Evolutionary conservation across 2,329 filamentous ascomycete genomes (phyloP).

Genomic region (Didymella segeticola): DNA sequence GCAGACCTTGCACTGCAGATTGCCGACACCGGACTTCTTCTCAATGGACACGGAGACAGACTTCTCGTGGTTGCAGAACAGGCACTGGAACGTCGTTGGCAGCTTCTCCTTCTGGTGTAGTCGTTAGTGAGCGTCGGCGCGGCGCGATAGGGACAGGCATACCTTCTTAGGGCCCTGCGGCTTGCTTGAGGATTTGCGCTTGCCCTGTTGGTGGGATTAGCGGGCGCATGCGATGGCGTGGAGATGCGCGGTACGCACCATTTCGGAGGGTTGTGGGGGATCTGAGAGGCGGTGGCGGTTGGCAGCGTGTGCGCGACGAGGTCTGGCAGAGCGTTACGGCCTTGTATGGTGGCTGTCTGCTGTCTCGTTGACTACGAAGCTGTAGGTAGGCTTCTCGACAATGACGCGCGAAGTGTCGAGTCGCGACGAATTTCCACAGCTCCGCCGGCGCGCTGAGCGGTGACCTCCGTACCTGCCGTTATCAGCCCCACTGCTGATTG

Average conservation of each 20-base stretch:
- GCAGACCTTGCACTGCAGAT: constrained; percentile 89
- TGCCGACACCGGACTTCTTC: constrained; percentile 87
- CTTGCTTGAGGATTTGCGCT: constrained; percentile 87
- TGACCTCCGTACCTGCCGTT: constrained; percentile 38
- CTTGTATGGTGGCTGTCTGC: background rate
- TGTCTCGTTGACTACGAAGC: background rate
- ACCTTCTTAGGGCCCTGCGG: constrained; percentile 85
- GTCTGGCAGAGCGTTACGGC: too few relatives aligned
- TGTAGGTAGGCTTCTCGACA: constrained; percentile 10
- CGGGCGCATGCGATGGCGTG: constrained; percentile 22
- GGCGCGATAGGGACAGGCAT: constrained; percentile 29
- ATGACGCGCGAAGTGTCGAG: constrained; percentile 16
- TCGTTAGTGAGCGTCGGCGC: constrained; percentile 20
- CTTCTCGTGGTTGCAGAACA: constrained; percentile 98
- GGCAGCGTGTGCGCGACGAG: background rate
- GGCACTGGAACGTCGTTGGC: constrained; percentile 87
- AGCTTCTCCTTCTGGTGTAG: constrained; percentile 65
- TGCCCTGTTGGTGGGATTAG: constrained; percentile 64
- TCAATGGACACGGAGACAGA: constrained; percentile 90
- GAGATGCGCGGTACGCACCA: constrained; percentile 6
- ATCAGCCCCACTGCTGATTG: constrained; percentile 41
- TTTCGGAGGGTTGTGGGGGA: constrained; percentile 2
- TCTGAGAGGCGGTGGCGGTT: background rate
- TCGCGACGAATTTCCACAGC: constrained; percentile 15
- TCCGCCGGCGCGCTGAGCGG: constrained; percentile 13